phyloP scores from a whole-genome alignment of 345 rosid species.

The Arabidopsis arenosa region DNA sequence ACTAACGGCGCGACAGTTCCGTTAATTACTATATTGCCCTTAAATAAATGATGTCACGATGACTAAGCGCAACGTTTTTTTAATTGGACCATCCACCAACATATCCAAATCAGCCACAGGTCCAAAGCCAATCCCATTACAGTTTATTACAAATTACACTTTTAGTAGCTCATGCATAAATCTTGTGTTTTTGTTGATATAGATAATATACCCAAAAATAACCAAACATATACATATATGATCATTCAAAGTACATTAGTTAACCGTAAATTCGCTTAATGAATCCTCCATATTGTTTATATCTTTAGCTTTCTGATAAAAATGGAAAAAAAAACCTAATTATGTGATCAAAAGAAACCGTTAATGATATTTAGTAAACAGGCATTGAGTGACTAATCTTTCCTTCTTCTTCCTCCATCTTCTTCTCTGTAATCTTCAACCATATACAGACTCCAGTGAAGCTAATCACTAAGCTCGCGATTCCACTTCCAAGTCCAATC shows the following conservation, averaged over 20 bases:
- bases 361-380: constrained; percentile 48
- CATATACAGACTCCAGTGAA: constrained; percentile 90
- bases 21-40: neutral
- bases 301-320: constrained; percentile 2
- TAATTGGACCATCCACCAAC: neutral
- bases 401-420: constrained; percentile 71
- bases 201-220: neutral
- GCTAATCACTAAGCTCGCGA: constrained; percentile 83
- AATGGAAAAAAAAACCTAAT: neutral
- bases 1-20: neutral
- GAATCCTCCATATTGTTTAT: neutral
- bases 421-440: constrained; percentile 77
- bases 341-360: neutral
- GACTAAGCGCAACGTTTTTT: neutral
- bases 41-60: neutral
- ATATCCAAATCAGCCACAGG: neutral
- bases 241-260: neutral
- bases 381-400: constrained; percentile 83
- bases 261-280: neutral
- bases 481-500: constrained; percentile 93
- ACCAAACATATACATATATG: neutral
- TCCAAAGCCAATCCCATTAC: constrained; percentile 9
- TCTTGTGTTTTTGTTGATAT: neutral
- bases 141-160: neutral
- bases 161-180: neutral